A percentile compares a stretch with the other conserved stretches of the same genome.
These are phyloP conservation scores for Cystobasidium sp. DNA, from an alignment of 1,284 basidiomycete species.

Conservation along the genomic window DNA sequence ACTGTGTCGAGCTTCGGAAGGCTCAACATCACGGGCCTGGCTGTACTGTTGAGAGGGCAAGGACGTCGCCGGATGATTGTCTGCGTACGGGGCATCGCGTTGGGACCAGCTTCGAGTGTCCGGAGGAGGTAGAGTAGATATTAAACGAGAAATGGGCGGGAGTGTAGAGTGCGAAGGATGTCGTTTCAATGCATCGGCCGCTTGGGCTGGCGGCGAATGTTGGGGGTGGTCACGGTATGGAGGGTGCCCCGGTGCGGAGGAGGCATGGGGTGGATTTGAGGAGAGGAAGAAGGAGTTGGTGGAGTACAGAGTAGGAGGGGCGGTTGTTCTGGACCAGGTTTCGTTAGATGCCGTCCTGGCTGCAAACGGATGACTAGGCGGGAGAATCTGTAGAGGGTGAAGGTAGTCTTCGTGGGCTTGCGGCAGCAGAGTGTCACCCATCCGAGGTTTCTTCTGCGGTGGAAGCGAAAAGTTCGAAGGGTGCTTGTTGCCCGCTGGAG, in stretches of 20 bases:
- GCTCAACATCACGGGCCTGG: no score
- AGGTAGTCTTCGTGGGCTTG: not conserved
- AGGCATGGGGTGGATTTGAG: not conserved
- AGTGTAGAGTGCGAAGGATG: conserved; percentile 8
- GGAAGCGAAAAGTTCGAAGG: not conserved
- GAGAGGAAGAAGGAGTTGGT: conserved; percentile 22
- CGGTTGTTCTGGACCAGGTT: conserved; percentile 10
- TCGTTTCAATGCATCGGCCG: not conserved
- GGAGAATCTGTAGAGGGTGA: not conserved
- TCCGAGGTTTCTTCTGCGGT: conserved; percentile 12
- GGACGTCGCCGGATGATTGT: not conserved
- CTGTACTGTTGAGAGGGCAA: not conserved
- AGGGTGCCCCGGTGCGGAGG: not conserved
- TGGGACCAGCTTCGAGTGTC: conserved; percentile 12
- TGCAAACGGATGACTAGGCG: conserved; percentile 1
- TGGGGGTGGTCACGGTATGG: no score
- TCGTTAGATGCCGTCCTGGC: not conserved
- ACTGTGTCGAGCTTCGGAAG: no score
- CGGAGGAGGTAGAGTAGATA: conserved; percentile 20
- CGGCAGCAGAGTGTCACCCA: not conserved
- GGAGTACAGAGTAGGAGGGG: not conserved
- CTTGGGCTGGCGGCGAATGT: not conserved
- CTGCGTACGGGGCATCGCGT: not conserved
- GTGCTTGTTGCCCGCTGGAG: not conserved
- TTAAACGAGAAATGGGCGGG: conserved; percentile 37